Evolutionary conservation across 2,329 filamentous ascomycete species (phyloP).

Genomic region (Escovopsis sp.): DNA sequence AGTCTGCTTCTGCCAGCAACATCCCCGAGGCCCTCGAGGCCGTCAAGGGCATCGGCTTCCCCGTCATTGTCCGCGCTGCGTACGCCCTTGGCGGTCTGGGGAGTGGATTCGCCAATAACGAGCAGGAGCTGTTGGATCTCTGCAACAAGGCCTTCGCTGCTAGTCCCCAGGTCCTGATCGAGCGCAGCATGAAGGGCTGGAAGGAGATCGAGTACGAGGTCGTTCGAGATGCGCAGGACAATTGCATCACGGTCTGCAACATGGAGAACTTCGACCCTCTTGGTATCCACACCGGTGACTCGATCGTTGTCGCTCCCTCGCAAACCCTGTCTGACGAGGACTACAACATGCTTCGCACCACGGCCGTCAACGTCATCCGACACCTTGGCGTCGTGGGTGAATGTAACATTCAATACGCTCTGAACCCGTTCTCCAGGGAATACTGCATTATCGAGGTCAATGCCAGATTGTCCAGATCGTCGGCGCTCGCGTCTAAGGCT

Average conservation of each 20-base stretch:
- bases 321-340: conserved; percentile 95
- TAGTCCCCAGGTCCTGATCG: conserved; percentile 89
- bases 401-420: conserved; percentile 96
- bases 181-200: conserved; percentile 99
- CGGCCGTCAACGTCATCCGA: conserved; percentile 90
- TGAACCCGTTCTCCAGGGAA: conserved; percentile 88
- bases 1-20: conserved; percentile 83
- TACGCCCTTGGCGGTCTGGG: conserved; percentile 92
- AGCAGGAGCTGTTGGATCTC: conserved; percentile 66
- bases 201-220: conserved; percentile 99
- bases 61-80: conserved; percentile 90
- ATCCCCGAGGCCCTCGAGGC: conserved; percentile 78
- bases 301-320: conserved; percentile 92
- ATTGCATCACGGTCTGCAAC: conserved; percentile 99
- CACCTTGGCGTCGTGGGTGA: conserved; percentile 95
- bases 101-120: conserved; percentile 86
- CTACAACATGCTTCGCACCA: conserved; percentile 97
- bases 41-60: conserved; percentile 85
- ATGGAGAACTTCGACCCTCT: conserved; percentile 99
- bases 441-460: conserved; percentile 99
- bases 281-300: conserved; percentile 95
- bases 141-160: conserved; percentile 92
- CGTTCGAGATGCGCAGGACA: conserved; percentile 85
- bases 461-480: conserved; percentile 86
- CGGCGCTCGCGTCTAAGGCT: conserved; percentile 88